Evolutionary conservation across 1,139 yeast species (phyloP).

Genomic region (Sugiyamaella pinicola): DNA sequence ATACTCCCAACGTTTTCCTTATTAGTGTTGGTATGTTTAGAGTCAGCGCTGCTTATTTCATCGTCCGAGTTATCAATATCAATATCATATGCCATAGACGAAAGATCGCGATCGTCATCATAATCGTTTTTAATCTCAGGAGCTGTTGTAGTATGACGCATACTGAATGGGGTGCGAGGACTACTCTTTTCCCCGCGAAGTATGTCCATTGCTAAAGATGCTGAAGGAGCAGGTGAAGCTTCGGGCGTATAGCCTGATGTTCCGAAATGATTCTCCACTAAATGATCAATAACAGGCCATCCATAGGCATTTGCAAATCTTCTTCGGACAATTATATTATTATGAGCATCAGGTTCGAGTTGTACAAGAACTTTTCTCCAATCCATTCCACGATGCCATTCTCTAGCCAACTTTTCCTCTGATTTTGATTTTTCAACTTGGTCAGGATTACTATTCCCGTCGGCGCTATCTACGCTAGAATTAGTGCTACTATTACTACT

Average conservation of each 20-base stretch:
- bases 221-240: conserved; percentile 6
- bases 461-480: conserved; percentile 7
- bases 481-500: conserved; percentile 28
- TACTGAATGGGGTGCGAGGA: conserved; percentile 1
- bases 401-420: conserved; percentile 86
- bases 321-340: conserved; percentile 86
- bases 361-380: conserved; percentile 94
- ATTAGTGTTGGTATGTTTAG: background rate
- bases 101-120: conserved; percentile 19
- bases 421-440: conserved; percentile 47
- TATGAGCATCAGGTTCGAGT: conserved; percentile 92
- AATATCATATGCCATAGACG: conserved; percentile 24
- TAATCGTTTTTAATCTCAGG: background rate
- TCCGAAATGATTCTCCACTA: conserved; percentile 66
- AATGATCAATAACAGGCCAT: conserved; percentile 88
- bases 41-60: background rate
- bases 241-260: conserved; percentile 16
- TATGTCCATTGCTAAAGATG: background rate
- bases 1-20: background rate
- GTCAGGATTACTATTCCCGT: conserved; percentile 11
- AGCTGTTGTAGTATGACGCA: background rate
- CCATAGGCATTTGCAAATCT: conserved; percentile 94
- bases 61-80: conserved; percentile 21
- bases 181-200: conserved; percentile 10
- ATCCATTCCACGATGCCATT: conserved; percentile 79